phyloP scores from a whole-genome alignment of 345 rosid genomes.

The Syzygium aromaticum region DNA sequence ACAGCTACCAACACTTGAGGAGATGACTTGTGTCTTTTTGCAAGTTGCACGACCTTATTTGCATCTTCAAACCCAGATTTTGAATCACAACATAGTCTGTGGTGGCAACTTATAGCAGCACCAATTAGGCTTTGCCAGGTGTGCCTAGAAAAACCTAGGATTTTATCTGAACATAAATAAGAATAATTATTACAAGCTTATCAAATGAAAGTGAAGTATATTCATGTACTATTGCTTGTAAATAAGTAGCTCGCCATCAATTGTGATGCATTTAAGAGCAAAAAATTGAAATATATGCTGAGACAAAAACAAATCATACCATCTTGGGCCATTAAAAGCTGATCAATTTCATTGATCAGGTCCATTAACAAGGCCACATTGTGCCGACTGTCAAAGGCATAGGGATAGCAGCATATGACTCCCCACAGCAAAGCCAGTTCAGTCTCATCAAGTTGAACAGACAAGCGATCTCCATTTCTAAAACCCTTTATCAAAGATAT shows the following conservation, averaged over 20 bases:
- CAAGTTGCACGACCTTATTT: constrained; percentile 44
- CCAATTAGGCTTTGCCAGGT: constrained; percentile 73
- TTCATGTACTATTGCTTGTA: background rate
- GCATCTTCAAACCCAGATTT: constrained; percentile 27
- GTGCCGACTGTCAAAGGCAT: constrained; percentile 22
- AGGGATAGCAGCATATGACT: constrained; percentile 56
- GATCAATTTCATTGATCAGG: constrained; percentile 46
- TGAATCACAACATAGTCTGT: constrained; percentile 14
- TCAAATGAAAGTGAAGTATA: background rate
- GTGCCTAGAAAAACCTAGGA: constrained; percentile 37
- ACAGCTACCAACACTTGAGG: constrained; percentile 54
- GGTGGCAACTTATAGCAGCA: constrained; percentile 50
- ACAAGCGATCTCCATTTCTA: constrained; percentile 11
- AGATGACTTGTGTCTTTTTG: constrained; percentile 55
- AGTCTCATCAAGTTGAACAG: constrained; percentile 21
- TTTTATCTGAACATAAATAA: constrained; percentile 29
- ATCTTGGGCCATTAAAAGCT: constrained; percentile 25
- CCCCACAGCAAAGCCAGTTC: constrained; percentile 69
- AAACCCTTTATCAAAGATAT: constrained; percentile 20
- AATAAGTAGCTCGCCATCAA: background rate
- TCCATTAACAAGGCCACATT: constrained; percentile 31
- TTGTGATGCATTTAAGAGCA: background rate
- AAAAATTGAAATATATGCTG: background rate
- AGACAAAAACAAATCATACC: constrained; percentile 21
- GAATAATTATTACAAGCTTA: background rate